These are phyloP conservation scores for Dissoconium aciculare DNA, from an alignment of 2,329 filamentous ascomycete genomes.

Conservation along the genomic window DNA sequence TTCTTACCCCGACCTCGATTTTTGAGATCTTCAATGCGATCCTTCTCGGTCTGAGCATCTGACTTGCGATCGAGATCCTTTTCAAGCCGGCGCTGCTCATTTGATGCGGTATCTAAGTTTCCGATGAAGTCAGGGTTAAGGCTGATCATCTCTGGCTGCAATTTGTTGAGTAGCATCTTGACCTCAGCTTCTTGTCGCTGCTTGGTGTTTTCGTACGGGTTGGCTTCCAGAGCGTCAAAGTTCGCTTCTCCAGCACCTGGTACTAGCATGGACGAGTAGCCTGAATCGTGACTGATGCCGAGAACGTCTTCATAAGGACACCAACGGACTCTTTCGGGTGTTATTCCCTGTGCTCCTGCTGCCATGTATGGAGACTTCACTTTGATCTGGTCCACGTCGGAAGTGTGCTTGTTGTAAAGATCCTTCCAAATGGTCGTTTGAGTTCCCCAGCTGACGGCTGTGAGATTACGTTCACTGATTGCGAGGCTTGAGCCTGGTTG, in stretches of 20 bases:
- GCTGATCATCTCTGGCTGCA: conserved; percentile 93
- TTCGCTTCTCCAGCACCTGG: conserved; percentile 95
- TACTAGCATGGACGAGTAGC: conserved; percentile 79
- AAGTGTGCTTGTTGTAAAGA: conserved; percentile 56
- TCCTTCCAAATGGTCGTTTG: conserved; percentile 82
- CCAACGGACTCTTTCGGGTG: conserved; percentile 70
- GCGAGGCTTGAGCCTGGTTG: conserved; percentile 69
- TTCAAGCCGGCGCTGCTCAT: conserved; percentile 62
- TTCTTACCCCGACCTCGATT: conserved; percentile 83
- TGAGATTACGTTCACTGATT: conserved; percentile 78
- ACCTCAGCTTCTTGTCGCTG: conserved; percentile 90
- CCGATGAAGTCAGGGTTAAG: conserved; percentile 86
- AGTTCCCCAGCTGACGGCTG: conserved; percentile 83
- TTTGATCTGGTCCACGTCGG: conserved; percentile 51
- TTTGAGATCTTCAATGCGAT: conserved; percentile 44
- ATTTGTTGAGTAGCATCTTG: conserved; percentile 77
- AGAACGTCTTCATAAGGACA: conserved; percentile 92
- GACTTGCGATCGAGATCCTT: conserved; percentile 60
- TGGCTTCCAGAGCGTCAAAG: conserved; percentile 83
- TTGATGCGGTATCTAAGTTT: conserved; percentile 65
- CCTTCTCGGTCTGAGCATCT: conserved; percentile 31
- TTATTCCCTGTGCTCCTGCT: conserved; percentile 75
- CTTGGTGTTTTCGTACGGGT: conserved; percentile 87
- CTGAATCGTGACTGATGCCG: conserved; percentile 67
- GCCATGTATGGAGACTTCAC: conserved; percentile 81